Evolutionary conservation across 139 green algal species (phyloP), one percentile per base, ranked within the genome.

Genomic region (Klebsormidium nitens): DNA sequence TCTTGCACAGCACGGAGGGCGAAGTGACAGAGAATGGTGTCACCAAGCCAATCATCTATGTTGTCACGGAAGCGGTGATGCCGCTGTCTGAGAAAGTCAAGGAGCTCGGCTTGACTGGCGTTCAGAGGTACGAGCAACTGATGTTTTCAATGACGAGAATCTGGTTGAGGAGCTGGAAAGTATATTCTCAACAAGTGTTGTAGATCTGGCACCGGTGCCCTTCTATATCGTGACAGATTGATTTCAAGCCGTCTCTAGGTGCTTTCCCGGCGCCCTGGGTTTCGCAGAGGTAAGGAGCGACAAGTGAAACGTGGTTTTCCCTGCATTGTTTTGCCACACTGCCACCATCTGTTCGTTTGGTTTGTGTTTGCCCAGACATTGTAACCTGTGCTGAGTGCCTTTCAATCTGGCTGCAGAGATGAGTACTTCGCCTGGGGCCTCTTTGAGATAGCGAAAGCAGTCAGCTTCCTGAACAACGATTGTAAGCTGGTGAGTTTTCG

Each of bases 391-490:
- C n/a, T n/a, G n/a, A n/a, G n/a, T n/a, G n/a, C n/a, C n/a, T n/a
- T n/a, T n/a, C n/a, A n/a, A n/a, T n/a, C n/a, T n/a, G n/a, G n/a
- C n/a, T 83, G 55, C 79, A 91, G 90, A 64, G 78, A 95, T 61
- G 85, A 96, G 66, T 99, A 95, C 69, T 67, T 94, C 0, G 74
- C 89, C 6, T 94, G 94, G 83, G 93, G 93, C 6, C 76, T 99
- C 36, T 69, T 89, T 26, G 84, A 95, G 42, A 79, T 97, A 36
- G 81, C 91, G 2, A 85, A 88, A 47, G 94, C 93, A 4, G 80
- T 98, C 6, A 90, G 85, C 63, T 99, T 99, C 77, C 81, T 99
- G 2, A 92, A 91, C 83, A 96, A 95, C 63, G 90, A 96, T 71
- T 96, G 88, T 85, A 90, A 89, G 35, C 81, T 97, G 74, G 88